phyloP scores from a whole-genome alignment of 192 early-diverging fungal species.

The Dissophora ornata region DNA sequence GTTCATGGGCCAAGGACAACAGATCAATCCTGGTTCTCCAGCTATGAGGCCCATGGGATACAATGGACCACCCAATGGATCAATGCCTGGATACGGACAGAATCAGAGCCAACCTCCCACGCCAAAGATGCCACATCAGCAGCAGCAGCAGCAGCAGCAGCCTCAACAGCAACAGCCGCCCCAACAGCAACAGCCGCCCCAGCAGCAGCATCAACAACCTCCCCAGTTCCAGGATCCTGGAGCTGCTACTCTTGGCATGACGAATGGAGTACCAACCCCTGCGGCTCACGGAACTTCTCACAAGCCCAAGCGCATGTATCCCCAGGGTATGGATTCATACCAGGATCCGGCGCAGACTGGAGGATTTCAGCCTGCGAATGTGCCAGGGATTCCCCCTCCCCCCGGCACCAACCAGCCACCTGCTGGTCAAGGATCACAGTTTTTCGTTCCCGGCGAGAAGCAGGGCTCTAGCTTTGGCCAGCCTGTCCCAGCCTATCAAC shows the following conservation, averaged over 20 bases:
- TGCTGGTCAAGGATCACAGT: slow-evolving; percentile 25
- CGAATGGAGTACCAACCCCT: slow-evolving; percentile 26
- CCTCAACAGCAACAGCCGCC: slow-evolving; percentile 7
- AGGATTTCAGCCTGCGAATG: slow-evolving; percentile 43
- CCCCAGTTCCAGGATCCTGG: slow-evolving; percentile 17
- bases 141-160: slow-evolving; percentile 14
- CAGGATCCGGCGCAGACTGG: slow-evolving; percentile 34
- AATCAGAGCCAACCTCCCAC: slow-evolving; percentile 38
- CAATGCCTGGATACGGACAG: slow-evolving; percentile 20
- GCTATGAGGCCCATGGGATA: slow-evolving; percentile 38
- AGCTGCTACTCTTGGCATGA: slow-evolving; percentile 3
- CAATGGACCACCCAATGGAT: slow-evolving; percentile 30
- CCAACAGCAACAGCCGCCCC: slow-evolving; percentile 7
- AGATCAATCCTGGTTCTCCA: slow-evolving; percentile 24
- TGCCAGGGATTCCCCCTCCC: slow-evolving; percentile 4
- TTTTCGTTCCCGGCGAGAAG: slow-evolving; percentile 43
- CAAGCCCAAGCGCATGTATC: slow-evolving; percentile 65
- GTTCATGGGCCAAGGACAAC: slow-evolving; percentile 19
- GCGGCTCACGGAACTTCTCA: slow-evolving; percentile 28
- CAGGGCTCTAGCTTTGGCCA: slow-evolving; percentile 33
- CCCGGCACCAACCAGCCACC: slow-evolving; percentile 7
- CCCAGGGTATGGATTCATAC: slow-evolving; percentile 61
- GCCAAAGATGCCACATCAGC: slow-evolving; percentile 29
- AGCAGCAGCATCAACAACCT: slow-evolving; percentile 10
- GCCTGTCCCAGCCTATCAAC: slow-evolving; percentile 35